These are phyloP conservation scores for Trypanosoma melophagium DNA, from an alignment of 208 protist species.

Conservation along the genomic window DNA sequence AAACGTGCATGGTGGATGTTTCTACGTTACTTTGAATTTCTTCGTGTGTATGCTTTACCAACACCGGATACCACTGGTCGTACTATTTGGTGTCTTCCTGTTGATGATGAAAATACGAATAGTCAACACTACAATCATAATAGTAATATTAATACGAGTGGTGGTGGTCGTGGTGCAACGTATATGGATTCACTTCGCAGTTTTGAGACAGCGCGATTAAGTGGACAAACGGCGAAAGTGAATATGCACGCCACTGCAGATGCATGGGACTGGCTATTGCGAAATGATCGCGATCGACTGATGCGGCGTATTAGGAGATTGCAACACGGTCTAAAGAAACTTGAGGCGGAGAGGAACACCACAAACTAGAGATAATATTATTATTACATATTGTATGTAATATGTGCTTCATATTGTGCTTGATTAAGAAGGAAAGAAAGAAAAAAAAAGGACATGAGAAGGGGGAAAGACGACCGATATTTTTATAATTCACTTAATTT, in stretches of 20 bases:
- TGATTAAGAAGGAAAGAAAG: too few species aligned
- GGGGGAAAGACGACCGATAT: too few species aligned
- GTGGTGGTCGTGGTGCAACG: too few species aligned
- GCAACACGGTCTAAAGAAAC: constrained; percentile 23
- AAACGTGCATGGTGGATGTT: constrained; percentile 18
- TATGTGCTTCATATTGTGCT: too few species aligned
- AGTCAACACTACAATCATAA: too few species aligned
- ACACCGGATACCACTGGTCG: background rate
- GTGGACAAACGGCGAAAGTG: background rate
- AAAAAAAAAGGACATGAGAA: too few species aligned
- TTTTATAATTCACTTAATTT: too few species aligned
- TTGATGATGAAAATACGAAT: constrained; percentile 22
- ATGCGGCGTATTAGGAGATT: constrained; percentile 34
- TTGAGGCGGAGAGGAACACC: constrained; percentile 8
- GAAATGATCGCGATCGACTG: constrained; percentile 21
- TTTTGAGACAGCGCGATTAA: background rate
- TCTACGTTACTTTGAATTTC: constrained; percentile 22
- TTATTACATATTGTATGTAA: too few species aligned
- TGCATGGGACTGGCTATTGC: constrained; percentile 42
- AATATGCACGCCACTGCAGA: background rate
- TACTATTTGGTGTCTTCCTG: constrained; percentile 14
- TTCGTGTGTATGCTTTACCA: constrained; percentile 8
- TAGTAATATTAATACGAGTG: too few species aligned
- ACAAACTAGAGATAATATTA: background rate
- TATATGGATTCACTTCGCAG: constrained; percentile 6